Percentiles rank a stretch among this genome's conserved stretches.
These are phyloP conservation scores for Cyclotella baltica DNA, from an alignment of 108 stramenopile genomes.

Conservation along the genomic window DNA sequence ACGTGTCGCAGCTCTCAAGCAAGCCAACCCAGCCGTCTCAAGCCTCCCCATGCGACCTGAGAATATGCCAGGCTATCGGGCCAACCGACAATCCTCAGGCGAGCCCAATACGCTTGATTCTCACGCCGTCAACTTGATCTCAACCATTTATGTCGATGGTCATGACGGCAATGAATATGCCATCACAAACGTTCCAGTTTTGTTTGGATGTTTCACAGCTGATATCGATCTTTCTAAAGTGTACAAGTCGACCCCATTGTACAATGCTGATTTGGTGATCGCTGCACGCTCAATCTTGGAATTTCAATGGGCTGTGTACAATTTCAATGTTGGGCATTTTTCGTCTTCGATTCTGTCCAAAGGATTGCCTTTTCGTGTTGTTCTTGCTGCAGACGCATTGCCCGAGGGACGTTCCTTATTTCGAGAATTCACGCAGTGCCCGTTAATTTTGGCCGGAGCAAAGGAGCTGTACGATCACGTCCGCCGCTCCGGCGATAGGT, in stretches of 20 bases:
- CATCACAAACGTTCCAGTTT: neutral
- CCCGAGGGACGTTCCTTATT: neutral
- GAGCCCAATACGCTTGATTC: neutral
- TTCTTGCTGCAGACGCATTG: neutral
- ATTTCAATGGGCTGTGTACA: neutral
- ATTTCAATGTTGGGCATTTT: neutral
- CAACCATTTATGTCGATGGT: neutral
- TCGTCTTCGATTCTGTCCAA: neutral
- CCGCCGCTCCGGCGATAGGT: neutral
- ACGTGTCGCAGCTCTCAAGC: neutral
- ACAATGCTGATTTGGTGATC: neutral
- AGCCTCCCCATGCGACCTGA: neutral
- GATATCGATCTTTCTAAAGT: neutral
- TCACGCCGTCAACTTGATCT: neutral
- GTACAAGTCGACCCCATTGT: neutral
- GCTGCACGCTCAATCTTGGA: neutral
- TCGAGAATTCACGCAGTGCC: neutral
- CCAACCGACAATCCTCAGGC: neutral
- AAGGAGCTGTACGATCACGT: neutral
- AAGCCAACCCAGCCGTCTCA: neutral
- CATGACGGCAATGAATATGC: neutral
- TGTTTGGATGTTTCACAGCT: neutral
- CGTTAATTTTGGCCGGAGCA: neutral
- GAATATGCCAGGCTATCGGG: too few relatives aligned
- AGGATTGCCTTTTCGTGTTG: neutral